Evolutionary conservation across 768 basidiomycete species (phyloP), one percentile per base, ranked within the genome.

Genomic region (Boletus subparvulus): DNA sequence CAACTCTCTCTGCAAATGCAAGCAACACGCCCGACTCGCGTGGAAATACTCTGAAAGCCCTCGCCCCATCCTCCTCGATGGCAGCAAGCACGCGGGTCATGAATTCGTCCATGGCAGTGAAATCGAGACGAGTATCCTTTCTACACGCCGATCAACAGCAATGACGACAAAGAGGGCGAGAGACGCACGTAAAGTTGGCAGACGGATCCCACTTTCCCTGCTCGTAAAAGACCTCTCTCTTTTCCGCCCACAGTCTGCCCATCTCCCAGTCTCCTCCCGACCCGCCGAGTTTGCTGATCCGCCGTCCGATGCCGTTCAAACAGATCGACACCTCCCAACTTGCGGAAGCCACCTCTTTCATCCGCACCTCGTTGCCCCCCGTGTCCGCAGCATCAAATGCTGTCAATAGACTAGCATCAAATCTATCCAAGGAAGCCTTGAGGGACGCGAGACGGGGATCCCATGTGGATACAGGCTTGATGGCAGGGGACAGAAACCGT

Each of bases 231-330:
- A 98, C 86, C 70, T 96, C 94, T 44, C 90, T 77, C 76, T 96
- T 95, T 74, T 99, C 95, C 1, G 91, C 87, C 92, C 96, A 99
- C 17, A 95, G 87, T 61, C 92, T 88, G 1, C 92, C 92, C 78
- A 97, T 85, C 72, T 96, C 95, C 92, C 92, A 95, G 55, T 92
- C 89, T 12, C 48, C 57, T 24, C 37, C 46, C 1, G 50, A 7
- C 1, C 48, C 54, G 17, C 59, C 28, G 3, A 48, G 36, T 36
- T 54, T 63, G 12, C 40, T 11, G n/a, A 16, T 13, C 35, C 49
- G 55, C 28, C 50, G 56, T 9, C 54, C 71, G 35, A 64, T 71
- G 46, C 76, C 72, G 53, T 80, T 79, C 53, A 58, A 54, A 44
- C 63, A 65, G 39, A 80, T 72, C 82, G 87, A 90, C 0, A 97